These are phyloP conservation scores for Suillus subaureus DNA, from an alignment of 768 basidiomycete species.

Conservation along the genomic window DNA sequence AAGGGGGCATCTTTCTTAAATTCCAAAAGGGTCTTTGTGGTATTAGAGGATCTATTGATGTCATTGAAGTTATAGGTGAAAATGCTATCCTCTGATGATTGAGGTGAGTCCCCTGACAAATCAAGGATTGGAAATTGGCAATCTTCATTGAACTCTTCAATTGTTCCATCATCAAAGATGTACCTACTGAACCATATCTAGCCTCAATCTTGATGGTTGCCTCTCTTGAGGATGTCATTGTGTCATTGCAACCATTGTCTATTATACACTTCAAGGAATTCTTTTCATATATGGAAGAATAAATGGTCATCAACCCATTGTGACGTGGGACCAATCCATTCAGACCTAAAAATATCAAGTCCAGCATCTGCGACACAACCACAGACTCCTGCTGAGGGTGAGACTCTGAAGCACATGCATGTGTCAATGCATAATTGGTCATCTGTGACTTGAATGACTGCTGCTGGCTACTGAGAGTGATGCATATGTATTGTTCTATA, in stretches of 20 bases:
- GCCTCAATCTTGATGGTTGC: too few relatives aligned
- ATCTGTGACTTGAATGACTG: neutral
- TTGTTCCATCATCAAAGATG: too few relatives aligned
- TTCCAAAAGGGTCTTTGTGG: constrained; percentile 20
- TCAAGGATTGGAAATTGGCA: constrained; percentile 20
- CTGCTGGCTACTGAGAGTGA: neutral
- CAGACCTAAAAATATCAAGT: neutral
- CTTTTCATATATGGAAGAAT: neutral
- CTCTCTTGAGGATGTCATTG: neutral
- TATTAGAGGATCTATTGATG: constrained; percentile 35
- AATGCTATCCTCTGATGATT: constrained; percentile 15
- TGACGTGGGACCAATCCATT: neutral
- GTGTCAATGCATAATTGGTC: neutral
- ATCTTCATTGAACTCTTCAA: constrained; percentile 37
- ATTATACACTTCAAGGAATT: neutral
- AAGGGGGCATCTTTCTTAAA: constrained; percentile 32
- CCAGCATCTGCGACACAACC: neutral
- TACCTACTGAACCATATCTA: too few relatives aligned
- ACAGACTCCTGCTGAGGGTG: neutral
- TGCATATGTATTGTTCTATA: neutral
- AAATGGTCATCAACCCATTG: neutral
- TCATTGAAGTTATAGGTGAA: constrained; percentile 32
- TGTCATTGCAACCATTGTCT: neutral
- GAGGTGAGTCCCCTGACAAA: constrained; percentile 23
- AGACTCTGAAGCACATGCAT: neutral